Evolutionary conservation across 2,329 filamentous ascomycete genomes (phyloP).

Genomic region (Trichothecium sympodiale): DNA sequence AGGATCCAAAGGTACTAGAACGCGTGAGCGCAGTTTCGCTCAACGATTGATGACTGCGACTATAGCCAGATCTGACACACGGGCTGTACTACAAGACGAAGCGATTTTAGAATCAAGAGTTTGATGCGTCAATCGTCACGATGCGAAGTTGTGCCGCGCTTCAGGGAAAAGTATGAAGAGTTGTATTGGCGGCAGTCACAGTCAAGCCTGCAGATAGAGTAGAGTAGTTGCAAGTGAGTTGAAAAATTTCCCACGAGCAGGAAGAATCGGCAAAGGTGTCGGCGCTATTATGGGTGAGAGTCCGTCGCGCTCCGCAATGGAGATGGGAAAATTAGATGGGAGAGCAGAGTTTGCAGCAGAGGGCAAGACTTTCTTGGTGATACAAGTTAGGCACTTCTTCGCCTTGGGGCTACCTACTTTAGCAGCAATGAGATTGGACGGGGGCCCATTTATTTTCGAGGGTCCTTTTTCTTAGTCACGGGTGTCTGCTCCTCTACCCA

Average conservation of each 20-base stretch:
- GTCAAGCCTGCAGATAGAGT: background rate
- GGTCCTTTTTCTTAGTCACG: too few species aligned
- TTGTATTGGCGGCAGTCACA: background rate
- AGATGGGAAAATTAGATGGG: conserved; percentile 1
- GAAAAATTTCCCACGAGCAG: background rate
- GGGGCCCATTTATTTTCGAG: background rate
- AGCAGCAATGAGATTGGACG: conserved; percentile 1
- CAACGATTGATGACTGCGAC: background rate
- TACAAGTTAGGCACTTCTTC: background rate
- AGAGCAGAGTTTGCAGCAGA: background rate
- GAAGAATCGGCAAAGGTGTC: background rate
- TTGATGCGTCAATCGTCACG: background rate
- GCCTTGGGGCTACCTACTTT: conserved; percentile 1
- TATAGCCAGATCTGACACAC: background rate
- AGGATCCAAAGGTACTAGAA: background rate
- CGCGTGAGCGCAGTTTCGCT: background rate
- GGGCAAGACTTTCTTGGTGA: background rate
- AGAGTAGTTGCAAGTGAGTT: background rate
- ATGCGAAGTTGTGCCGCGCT: background rate
- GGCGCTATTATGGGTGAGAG: background rate
- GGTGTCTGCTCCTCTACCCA: too few species aligned
- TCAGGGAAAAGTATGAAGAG: background rate
- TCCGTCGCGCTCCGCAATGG: background rate
- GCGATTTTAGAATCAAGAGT: background rate
- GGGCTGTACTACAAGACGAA: background rate